A percentile compares a stretch with the other conserved stretches of the same genome.
phyloP scores from a whole-genome alignment of 257 asterid genomes.

The Striga asiatica region DNA sequence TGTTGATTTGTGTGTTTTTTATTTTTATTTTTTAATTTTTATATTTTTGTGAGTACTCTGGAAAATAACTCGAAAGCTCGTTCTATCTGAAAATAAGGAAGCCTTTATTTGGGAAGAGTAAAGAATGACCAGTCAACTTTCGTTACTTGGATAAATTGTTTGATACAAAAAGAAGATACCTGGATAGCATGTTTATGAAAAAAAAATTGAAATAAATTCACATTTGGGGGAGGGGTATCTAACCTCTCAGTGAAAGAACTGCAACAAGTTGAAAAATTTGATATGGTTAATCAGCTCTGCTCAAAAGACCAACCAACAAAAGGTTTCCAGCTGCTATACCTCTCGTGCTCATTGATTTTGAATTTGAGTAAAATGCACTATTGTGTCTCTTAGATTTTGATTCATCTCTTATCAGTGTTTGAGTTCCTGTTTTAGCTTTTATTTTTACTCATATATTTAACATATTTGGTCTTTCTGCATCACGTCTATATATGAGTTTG shows the following conservation, averaged over 20 bases:
- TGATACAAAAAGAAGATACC: slow-evolving; percentile 49
- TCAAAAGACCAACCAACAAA: slow-evolving; percentile 12
- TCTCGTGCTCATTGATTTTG: slow-evolving; percentile 16
- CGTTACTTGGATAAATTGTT: slow-evolving; percentile 70
- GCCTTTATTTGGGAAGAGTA: slow-evolving; percentile 32
- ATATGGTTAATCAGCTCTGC: slow-evolving; percentile 14
- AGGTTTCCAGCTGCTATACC: slow-evolving; percentile 25
- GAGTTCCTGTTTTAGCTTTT: not conserved
- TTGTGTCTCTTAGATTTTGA: slow-evolving; percentile 10
- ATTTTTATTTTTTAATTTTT: too few species aligned
- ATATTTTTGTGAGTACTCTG: too few species aligned
- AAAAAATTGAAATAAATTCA: too few species aligned
- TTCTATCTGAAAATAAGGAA: slow-evolving; percentile 33
- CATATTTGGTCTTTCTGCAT: not conserved
- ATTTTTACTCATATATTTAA: not conserved
- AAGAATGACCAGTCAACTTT: slow-evolving; percentile 26
- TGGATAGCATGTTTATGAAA: slow-evolving; percentile 55
- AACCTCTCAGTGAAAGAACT: slow-evolving; percentile 21
- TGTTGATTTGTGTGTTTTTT: slow-evolving; percentile 12
- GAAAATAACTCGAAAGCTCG: slow-evolving; percentile 13
- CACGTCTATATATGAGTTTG: slow-evolving; percentile 1
- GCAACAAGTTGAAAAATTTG: slow-evolving; percentile 20
- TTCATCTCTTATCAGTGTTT: slow-evolving; percentile 1
- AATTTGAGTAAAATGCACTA: not conserved
- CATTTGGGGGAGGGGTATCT: slow-evolving; percentile 54